Evolutionary conservation across 2,329 filamentous ascomycete species (phyloP).

Genomic region (Cercospora sp.): DNA sequence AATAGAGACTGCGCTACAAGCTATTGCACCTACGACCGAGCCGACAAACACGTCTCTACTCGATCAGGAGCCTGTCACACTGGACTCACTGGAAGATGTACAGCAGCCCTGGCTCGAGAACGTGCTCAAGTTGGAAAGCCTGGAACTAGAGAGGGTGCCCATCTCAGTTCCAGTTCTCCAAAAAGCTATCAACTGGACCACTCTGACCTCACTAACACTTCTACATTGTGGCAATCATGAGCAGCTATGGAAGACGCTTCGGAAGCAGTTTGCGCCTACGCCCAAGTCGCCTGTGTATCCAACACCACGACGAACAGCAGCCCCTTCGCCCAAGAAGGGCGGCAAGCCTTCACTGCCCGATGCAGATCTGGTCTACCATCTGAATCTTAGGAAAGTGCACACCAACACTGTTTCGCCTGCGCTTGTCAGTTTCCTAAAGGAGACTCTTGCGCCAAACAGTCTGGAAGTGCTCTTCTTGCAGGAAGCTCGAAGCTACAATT

Average conservation of each 20-base stretch:
- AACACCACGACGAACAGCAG: slow-evolving; percentile 35
- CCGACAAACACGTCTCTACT: neutral
- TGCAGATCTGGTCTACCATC: slow-evolving; percentile 52
- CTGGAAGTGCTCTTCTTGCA: slow-evolving; percentile 79
- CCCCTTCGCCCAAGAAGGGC: slow-evolving; percentile 36
- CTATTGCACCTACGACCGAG: slow-evolving; percentile 3
- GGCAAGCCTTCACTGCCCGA: slow-evolving; percentile 21
- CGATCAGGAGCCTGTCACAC: slow-evolving; percentile 5
- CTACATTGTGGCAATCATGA: slow-evolving; percentile 73
- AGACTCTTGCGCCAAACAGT: slow-evolving; percentile 74
- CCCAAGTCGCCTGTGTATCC: slow-evolving; percentile 43
- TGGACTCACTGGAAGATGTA: slow-evolving; percentile 25
- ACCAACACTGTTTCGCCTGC: slow-evolving; percentile 70
- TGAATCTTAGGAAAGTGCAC: slow-evolving; percentile 72
- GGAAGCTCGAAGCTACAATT: slow-evolving; percentile 59
- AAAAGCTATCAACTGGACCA: slow-evolving; percentile 72
- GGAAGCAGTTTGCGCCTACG: slow-evolving; percentile 52
- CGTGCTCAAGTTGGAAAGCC: slow-evolving; percentile 65
- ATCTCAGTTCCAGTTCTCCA: slow-evolving; percentile 72
- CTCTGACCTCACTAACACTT: slow-evolving; percentile 70
- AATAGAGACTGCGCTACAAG: slow-evolving; percentile 8
- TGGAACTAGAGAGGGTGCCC: slow-evolving; percentile 74
- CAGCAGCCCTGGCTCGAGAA: slow-evolving; percentile 51
- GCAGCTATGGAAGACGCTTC: slow-evolving; percentile 71
- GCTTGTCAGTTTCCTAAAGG: slow-evolving; percentile 72